These are phyloP conservation scores for Bifiguratus adelaidae DNA, from an alignment of 192 early-diverging fungal genomes.

Conservation along the genomic window DNA sequence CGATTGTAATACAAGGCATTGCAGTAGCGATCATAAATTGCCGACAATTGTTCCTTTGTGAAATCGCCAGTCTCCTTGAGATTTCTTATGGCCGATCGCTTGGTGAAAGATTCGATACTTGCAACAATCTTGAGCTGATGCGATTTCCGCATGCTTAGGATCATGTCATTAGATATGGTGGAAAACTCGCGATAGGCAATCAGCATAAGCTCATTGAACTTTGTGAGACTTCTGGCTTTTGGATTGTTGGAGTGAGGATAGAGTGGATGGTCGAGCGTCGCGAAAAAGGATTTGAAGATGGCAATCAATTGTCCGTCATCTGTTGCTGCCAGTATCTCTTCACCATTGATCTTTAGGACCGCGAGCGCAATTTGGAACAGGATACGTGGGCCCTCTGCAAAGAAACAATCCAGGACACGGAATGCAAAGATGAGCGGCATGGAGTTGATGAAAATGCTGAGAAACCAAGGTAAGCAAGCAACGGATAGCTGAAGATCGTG, in stretches of 20 bases:
- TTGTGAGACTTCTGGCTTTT: constrained; percentile 47
- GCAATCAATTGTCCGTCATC: constrained; percentile 78
- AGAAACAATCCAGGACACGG: constrained; percentile 81
- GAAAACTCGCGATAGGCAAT: constrained; percentile 89
- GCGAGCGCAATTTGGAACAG: too few species aligned
- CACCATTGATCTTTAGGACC: constrained; percentile 88
- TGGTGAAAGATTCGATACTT: constrained; percentile 87
- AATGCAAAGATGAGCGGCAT: constrained; percentile 70
- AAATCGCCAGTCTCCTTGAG: constrained; percentile 66
- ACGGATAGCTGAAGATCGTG: constrained; percentile 83
- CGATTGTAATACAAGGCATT: constrained; percentile 60
- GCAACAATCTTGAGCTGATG: constrained; percentile 87
- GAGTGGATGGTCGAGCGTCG: constrained; percentile 65
- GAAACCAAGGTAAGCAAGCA: constrained; percentile 85
- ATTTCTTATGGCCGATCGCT: constrained; percentile 79
- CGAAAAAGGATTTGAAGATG: constrained; percentile 81
- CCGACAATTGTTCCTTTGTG: constrained; percentile 73
- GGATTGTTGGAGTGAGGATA: constrained; percentile 43
- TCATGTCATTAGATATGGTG: constrained; percentile 57
- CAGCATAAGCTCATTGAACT: constrained; percentile 88
- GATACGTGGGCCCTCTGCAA: too few species aligned
- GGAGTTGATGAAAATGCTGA: constrained; percentile 81
- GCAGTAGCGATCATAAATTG: constrained; percentile 87
- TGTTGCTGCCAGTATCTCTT: constrained; percentile 45
- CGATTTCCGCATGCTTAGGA: constrained; percentile 70